These are phyloP conservation scores for Ascomycota sp. DNA, from an alignment of 2,329 filamentous ascomycete genomes.

Conservation along the genomic window DNA sequence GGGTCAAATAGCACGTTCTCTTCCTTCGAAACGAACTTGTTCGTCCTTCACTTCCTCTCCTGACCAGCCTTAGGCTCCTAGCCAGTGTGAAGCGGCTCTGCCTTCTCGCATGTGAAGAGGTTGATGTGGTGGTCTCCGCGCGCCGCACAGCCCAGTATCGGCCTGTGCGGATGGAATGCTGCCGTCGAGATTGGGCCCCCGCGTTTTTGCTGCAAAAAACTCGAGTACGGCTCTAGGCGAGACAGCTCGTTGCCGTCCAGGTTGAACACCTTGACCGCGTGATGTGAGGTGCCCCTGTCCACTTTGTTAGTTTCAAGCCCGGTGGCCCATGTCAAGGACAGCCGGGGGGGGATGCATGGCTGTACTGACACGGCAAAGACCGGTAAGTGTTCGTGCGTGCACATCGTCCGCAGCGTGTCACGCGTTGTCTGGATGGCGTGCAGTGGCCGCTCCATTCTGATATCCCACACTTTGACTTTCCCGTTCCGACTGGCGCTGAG, in stretches of 20 bases:
- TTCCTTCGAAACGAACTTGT: neutral
- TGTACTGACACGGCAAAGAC: conserved; percentile 72
- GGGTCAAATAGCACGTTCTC: too few relatives aligned
- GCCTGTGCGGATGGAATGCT: conserved; percentile 84
- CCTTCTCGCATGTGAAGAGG: conserved; percentile 49
- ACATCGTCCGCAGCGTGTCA: conserved; percentile 62
- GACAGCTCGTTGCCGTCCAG: conserved; percentile 61
- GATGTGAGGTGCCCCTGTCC: conserved; percentile 60
- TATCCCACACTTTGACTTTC: conserved; percentile 89
- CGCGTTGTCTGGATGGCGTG: conserved; percentile 52
- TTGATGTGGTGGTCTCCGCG: conserved; percentile 79
- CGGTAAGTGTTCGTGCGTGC: conserved; percentile 85
- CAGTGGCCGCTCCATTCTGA: conserved; percentile 61
- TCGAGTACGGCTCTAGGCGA: conserved; percentile 71
- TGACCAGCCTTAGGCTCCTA: conserved; percentile 5
- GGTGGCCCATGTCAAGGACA: neutral
- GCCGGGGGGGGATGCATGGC: neutral
- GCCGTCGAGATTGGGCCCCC: conserved; percentile 68
- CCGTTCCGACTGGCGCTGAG: conserved; percentile 79
- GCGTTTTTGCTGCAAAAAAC: conserved; percentile 62
- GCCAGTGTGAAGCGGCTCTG: conserved; percentile 12
- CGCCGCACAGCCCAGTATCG: conserved; percentile 72
- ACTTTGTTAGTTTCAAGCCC: conserved; percentile 8
- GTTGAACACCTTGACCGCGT: conserved; percentile 82
- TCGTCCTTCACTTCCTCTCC: neutral